Evolutionary conservation across 169 alveolate species (phyloP).

Genomic region (Cystoisospora suis): DNA sequence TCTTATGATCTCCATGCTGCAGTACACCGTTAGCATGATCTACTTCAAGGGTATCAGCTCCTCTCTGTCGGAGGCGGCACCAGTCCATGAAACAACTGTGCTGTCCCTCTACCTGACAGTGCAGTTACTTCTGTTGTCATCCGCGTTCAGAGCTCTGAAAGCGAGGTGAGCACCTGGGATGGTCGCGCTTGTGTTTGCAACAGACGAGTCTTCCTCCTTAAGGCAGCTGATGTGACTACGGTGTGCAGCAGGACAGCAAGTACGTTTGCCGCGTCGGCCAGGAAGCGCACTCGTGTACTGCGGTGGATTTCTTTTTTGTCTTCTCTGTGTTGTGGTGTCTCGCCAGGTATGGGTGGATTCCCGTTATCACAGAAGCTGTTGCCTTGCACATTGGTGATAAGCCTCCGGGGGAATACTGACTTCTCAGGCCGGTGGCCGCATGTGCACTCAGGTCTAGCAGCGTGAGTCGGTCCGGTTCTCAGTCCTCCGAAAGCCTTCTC

Average conservation of each 20-base stretch:
- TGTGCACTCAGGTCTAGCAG: background rate
- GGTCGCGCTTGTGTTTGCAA: no score
- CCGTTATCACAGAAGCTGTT: conserved; percentile 54
- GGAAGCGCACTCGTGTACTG: no score
- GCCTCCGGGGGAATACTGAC: conserved; percentile 1
- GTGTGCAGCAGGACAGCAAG: no score
- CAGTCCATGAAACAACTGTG: conserved; percentile 3
- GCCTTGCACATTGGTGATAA: conserved; percentile 50
- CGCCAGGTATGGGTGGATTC: conserved; percentile 47
- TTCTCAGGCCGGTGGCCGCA: background rate
- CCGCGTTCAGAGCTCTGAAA: background rate
- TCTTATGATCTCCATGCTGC: conserved; percentile 46
- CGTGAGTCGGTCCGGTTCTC: background rate
- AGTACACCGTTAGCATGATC: conserved; percentile 47
- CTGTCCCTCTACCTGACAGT: background rate
- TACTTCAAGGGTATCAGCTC: conserved; percentile 36
- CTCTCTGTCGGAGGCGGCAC: background rate
- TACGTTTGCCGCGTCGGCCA: no score
- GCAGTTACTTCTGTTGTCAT: background rate
- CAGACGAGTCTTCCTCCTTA: no score
- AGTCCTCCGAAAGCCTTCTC: background rate
- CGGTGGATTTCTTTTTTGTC: no score
- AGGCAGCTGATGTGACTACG: no score
- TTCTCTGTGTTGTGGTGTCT: background rate
- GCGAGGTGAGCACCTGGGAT: background rate